Evolutionary conservation across 163 green algal species (phyloP), one percentile per base, ranked within the genome.

Genomic region (Chlamydomonas reinhardtii): DNA sequence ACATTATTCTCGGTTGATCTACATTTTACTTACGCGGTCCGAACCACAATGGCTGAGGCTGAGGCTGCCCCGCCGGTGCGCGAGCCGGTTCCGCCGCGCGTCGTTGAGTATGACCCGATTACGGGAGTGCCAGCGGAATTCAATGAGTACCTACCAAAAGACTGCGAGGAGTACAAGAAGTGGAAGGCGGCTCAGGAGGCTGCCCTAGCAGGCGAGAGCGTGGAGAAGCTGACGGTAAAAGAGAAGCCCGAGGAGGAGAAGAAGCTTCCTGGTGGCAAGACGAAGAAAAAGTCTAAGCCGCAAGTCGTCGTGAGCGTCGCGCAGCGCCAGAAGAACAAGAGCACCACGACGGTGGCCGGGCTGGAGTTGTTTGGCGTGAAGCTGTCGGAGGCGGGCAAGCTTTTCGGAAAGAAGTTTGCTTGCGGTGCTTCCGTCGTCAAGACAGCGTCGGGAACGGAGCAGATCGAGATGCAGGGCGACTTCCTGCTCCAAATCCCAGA

Each of bases 321-420:
- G 35, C 97, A 93, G 5, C 94, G 98, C 4, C 98, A 98, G 91
- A 98, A 98, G 92, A 98, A 98, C 78, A 99, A 99, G 92, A 95
- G 89, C 87, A 95, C 98, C 35, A 99, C 98, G 2, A 98, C 94
- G 14, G 94, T 99, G 19, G 92, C 90, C 32, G 98, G 98, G 4
- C 89, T 99, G 37, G 97, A 99, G 34, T 72, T 89, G 9, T 99
- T 99, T 91, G 96, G 95, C 27, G 93, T 99, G 2, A 99, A 99
- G 91, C 94, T 99, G 8, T 86, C 90, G 19, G 97, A 99, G 27
- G 97, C 97, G 1, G 90, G 94, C 65, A 99, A 99, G 93, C 87
- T 98, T 35, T 98, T 99, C 85, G 98, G 98, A 74, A 99, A 99
- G 86, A 99, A 99, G 91, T 99, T 99, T 94, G 98, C 98, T 22